Evolutionary conservation across 163 green algal genomes (phyloP).

Genomic region (Scenedesmus sp.): DNA sequence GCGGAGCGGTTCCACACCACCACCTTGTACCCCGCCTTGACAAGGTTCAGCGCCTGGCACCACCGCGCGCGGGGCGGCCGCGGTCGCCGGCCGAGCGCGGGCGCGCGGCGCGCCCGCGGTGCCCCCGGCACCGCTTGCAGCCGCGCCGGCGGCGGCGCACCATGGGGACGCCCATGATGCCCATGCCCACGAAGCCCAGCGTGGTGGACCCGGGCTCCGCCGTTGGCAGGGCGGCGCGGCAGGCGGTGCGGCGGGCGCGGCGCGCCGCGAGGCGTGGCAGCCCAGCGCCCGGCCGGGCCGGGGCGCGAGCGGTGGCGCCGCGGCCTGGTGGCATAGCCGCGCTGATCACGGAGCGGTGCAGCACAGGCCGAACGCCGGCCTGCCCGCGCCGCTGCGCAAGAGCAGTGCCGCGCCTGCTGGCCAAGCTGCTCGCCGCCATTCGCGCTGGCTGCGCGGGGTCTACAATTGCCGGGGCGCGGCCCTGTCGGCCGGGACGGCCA

Average conservation of each 20-base stretch:
- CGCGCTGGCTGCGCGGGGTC: too few relatives aligned
- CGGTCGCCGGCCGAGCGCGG: background rate
- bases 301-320: too few relatives aligned
- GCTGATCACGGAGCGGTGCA: too few relatives aligned
- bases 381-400: too few relatives aligned
- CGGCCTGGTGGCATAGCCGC: too few relatives aligned
- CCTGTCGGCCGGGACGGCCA: too few relatives aligned
- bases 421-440: constrained; percentile 41
- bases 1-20: constrained; percentile 85
- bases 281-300: too few relatives aligned
- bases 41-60: constrained; percentile 63
- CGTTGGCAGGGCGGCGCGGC: constrained; percentile 7
- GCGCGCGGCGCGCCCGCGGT: background rate
- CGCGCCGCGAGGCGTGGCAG: too few relatives aligned
- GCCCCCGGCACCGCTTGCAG: background rate
- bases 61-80: background rate
- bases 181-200: constrained; percentile 42
- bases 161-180: constrained; percentile 51
- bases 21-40: constrained; percentile 82
- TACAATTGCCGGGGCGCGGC: too few relatives aligned
- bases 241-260: background rate
- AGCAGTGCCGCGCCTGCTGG: too few relatives aligned
- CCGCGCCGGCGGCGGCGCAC: background rate
- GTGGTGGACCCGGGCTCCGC: constrained; percentile 37
- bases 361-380: too few relatives aligned